These are phyloP conservation scores for Lablab purpureus DNA, from an alignment of 306 rosid genomes.

Conservation along the genomic window DNA sequence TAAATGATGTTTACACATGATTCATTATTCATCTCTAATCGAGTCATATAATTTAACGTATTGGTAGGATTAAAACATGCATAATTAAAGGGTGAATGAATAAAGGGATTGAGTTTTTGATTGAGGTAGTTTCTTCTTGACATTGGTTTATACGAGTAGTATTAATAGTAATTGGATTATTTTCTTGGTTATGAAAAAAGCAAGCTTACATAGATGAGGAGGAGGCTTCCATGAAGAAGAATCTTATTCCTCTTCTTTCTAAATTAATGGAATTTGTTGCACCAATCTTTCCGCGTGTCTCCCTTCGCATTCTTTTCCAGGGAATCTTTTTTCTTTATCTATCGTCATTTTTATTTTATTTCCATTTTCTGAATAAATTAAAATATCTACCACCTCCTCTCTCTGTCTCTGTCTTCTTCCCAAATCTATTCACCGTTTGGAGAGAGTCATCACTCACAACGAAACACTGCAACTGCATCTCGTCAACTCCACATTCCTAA, in stretches of 20 bases:
- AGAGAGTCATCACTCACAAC: background rate
- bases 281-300: slow-evolving; percentile 43
- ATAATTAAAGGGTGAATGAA: too few relatives aligned
- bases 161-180: too few relatives aligned
- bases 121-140: too few relatives aligned
- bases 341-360: background rate
- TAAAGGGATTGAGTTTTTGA: too few relatives aligned
- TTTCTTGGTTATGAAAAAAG: background rate
- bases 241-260: slow-evolving; percentile 42
- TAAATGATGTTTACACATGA: too few relatives aligned
- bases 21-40: too few relatives aligned
- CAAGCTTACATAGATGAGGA: slow-evolving; percentile 10
- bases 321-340: slow-evolving; percentile 24
- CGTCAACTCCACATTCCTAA: background rate
- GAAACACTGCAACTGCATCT: background rate
- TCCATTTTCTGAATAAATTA: background rate
- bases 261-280: slow-evolving; percentile 22
- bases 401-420: background rate
- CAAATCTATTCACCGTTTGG: background rate
- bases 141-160: too few relatives aligned
- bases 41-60: too few relatives aligned
- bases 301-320: slow-evolving; percentile 8
- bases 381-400: background rate
- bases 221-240: slow-evolving; percentile 33
- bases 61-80: too few relatives aligned